Evolutionary conservation across 139 green algal genomes (phyloP).

Genomic region (Desmodesmus armatus): DNA sequence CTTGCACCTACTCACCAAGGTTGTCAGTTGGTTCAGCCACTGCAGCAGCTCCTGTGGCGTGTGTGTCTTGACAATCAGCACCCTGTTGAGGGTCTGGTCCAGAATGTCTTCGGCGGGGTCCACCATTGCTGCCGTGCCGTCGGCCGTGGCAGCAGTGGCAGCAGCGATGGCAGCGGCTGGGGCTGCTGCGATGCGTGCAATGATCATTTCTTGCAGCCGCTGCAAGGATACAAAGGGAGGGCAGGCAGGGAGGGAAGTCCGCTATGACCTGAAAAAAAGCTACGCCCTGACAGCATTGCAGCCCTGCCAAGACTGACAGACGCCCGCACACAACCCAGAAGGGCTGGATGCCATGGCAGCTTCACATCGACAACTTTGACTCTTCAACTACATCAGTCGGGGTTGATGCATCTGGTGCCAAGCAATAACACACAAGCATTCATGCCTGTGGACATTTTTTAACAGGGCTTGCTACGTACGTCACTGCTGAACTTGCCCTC

Average conservation of each 20-base stretch:
- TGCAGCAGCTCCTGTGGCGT: constrained; percentile 49
- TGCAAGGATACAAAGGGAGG: not conserved
- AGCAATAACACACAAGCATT: too few relatives aligned
- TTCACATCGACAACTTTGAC: too few relatives aligned
- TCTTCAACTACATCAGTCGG: not conserved
- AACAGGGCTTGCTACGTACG: not conserved
- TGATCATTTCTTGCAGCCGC: constrained; percentile 34
- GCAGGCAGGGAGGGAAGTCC: too few relatives aligned
- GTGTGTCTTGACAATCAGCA: constrained; percentile 64
- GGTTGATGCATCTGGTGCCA: not conserved
- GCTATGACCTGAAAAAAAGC: too few relatives aligned
- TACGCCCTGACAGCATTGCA: too few relatives aligned
- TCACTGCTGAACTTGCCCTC: constrained; percentile 80
- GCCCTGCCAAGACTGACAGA: too few relatives aligned
- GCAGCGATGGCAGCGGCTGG: not conserved
- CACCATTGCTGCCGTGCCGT: too few relatives aligned
- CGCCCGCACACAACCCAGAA: too few relatives aligned
- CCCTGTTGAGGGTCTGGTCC: constrained; percentile 51
- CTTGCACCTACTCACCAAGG: constrained; percentile 15
- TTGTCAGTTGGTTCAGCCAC: constrained; percentile 45
- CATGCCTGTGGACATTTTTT: too few relatives aligned
- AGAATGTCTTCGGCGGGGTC: constrained; percentile 40
- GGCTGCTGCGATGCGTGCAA: not conserved
- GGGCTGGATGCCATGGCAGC: too few relatives aligned
- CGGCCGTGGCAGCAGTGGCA: not conserved